Base-by-base conservation (phyloP, 1,139 yeast species). In the Geotrichum citri-aurantii region DNA sequence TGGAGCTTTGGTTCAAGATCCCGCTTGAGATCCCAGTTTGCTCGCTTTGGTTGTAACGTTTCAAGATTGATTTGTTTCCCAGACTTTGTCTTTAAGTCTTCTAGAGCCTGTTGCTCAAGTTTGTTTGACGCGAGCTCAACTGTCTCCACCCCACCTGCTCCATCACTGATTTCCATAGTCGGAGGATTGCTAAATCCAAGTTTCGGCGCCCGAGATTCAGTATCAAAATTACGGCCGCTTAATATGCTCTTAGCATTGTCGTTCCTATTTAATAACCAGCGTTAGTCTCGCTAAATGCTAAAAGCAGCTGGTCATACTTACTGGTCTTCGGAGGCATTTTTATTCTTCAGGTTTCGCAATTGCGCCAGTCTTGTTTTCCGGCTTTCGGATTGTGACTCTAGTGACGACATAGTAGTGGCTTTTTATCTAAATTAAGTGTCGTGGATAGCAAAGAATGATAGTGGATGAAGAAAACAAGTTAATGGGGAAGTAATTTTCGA, bases 331-430 rank as follows among this genome's bases (percentile, higher is more conserved):
- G 48, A 52, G 47, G 59, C 65, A 11, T 66, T 62, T 49, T 66
- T 66, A n/a, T 68, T 63, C 53, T 69, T 69, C 50, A 74, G 68
- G 56, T 67, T 67, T 48, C 77, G 68, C 31, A 78, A 68, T 42
- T 70, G 72, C 2, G 74, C 75, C 8, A 78, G 66, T 49, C 77
- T 66, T 44, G 71, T 73, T 61, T 73, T 76, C 61, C 81, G 68
- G 31, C 70, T 75, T 8, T 65, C 67, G 1, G 77, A 72, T 59
- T 75, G 78, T n/a, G 70, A 65, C 54, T 75, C 75, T 46, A 76
- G 61, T 17, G 77, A 70, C 59, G 72, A 65, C 66, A 65, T 69
- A 7, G n/a, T 33, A n/a, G 4, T 26, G 29, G 27, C 29, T 37
- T 10, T 14, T 37, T 8, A n/a, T 37, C 19, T 37, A n/a, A 19